These are phyloP conservation scores for Helenozyma rhizophorensis DNA, from an alignment of 805 yeast species.

Conservation along the genomic window DNA sequence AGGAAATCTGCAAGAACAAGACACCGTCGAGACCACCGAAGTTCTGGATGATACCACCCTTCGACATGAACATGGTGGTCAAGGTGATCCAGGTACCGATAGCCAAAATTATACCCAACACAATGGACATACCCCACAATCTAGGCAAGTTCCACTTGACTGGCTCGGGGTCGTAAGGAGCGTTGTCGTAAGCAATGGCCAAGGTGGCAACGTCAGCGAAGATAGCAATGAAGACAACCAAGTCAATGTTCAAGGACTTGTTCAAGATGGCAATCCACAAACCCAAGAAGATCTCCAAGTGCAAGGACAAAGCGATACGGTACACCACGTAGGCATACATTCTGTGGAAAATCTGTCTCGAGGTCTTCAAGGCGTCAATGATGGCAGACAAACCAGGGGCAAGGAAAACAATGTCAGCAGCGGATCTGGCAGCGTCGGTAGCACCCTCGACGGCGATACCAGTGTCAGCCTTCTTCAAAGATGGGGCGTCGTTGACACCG, in stretches of 20 bases:
- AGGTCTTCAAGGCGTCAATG: slow-evolving; percentile 87
- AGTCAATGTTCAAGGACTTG: slow-evolving; percentile 79
- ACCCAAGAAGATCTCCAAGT: slow-evolving; percentile 92
- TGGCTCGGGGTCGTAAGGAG: slow-evolving; percentile 89
- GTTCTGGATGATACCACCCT: slow-evolving; percentile 94
- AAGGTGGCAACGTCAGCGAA: slow-evolving; percentile 97
- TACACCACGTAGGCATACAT: slow-evolving; percentile 97
- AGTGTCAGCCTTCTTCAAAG: slow-evolving; percentile 79
- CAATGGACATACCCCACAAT: slow-evolving; percentile 93
- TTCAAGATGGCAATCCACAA: slow-evolving; percentile 94
- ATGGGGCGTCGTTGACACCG: slow-evolving; percentile 98
- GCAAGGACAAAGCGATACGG: slow-evolving; percentile 95
- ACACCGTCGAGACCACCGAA: slow-evolving; percentile 93
- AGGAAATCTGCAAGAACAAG: slow-evolving; percentile 87
- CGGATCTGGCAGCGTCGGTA: slow-evolving; percentile 95
- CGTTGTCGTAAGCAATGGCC: slow-evolving; percentile 96
- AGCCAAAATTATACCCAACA: slow-evolving; percentile 83
- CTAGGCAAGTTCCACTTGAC: slow-evolving; percentile 97
- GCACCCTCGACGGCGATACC: slow-evolving; percentile 99
- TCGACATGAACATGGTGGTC: slow-evolving; percentile 86
- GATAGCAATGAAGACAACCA: slow-evolving; percentile 94
- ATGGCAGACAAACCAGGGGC: slow-evolving; percentile 95
- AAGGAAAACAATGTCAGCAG: slow-evolving; percentile 89
- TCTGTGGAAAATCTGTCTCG: slow-evolving; percentile 96
- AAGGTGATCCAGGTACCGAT: slow-evolving; percentile 91